Base-by-base conservation (phyloP, 148 eudicot genomes). In the Talinum fruticosum region DNA sequence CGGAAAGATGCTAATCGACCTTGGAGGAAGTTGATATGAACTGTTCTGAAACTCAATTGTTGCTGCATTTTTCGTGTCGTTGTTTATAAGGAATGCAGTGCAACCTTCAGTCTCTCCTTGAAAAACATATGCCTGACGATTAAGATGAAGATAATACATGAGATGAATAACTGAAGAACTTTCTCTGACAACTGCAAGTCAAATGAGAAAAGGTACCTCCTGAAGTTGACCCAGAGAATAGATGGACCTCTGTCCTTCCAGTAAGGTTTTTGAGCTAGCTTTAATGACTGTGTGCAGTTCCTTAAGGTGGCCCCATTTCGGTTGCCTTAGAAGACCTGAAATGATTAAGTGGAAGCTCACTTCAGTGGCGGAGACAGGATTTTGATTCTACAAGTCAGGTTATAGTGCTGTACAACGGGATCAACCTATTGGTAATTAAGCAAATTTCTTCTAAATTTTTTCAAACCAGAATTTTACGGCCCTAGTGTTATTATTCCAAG, bases 241-340 rank as follows among this genome's bases (percentile, higher is more conserved):
- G 28, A 28, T 71, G 32, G 90, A 76, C 21, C 69, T 73, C 21
- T 72, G 78, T 68, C 90, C 89, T n/a, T 74, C 73, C 34, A 87
- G 79, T 75, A 89, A 78, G 69, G 86, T 83, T 35, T 82, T 45
- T 29, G 87, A 84, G 83, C 88, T 79, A 16, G 75, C 23, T 49
- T 82, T 85, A 57, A 89, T 78, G 21, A 84, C 86, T n/a, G 45
- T 38, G 70, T 89, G 93, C 66, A 87, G 41, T n/a, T 87, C 83
- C 75, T 76, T 86, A 30, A 89, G 88, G 77, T 89, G 93, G 6
- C 93, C 93, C 84, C 86, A 89, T 86, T 89, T 89, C 8, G 93
- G 93, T 75, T 89, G 89, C 76, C 89, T 83, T 15, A 86, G 68
- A 59, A 89, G 82, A 51, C 93, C 90, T 89, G 37, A 10, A 54